Base-by-base conservation (phyloP, 2,329 filamentous ascomycete genomes). In the Anisogramma anomala region DNA sequence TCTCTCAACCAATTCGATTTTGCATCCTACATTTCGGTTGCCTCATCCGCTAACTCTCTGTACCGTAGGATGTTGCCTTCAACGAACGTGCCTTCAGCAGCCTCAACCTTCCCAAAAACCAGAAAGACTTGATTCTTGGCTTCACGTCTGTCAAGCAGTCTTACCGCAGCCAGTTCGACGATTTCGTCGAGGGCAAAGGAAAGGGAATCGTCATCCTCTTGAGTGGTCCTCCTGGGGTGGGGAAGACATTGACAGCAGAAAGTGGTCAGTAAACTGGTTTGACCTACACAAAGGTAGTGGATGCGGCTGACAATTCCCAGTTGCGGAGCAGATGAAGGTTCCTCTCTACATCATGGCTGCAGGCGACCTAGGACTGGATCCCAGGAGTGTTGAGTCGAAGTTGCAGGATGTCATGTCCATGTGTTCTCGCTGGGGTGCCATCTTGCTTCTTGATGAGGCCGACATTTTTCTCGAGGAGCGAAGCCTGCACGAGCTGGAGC, bases 21-120 rank as follows among this genome's bases (percentile, higher is more conserved):
- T 30, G n/a, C 6, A 4, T 14, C 7, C 27, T 14, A 14, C 15
- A 4, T 5, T 7, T 30, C 10, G 8, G 15, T 1, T 3, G 6
- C 8, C 13, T 14, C 15, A 15, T 6, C 20, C n/a, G 10, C 31
- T 33, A 20, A 33, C 15, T 6, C 3, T 9, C 15, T 4, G 8
- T 20, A 3, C 3, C 10, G 15, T 19, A 33, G 31, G 31, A 33
- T 20, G 20, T 33, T 9, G 4, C 31, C n/a, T 73, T 67, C 59
- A 66, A 67, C 44, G 57, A 61, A 3, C 51, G 60, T 18, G 67
- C 67, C 11, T 72, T 72, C 37, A 50, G 55, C 18, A 62, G 57
- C 3, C 33, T 42, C 3, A 30, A 26, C 2, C 33, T 42, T 19
- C 39, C 39, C 1, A 28, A 34, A 0, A 60, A 70, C 4, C 65